Conservation (phyloP, 2,329 filamentous ascomycete species). For the Fusarium ambrosium region DNA sequence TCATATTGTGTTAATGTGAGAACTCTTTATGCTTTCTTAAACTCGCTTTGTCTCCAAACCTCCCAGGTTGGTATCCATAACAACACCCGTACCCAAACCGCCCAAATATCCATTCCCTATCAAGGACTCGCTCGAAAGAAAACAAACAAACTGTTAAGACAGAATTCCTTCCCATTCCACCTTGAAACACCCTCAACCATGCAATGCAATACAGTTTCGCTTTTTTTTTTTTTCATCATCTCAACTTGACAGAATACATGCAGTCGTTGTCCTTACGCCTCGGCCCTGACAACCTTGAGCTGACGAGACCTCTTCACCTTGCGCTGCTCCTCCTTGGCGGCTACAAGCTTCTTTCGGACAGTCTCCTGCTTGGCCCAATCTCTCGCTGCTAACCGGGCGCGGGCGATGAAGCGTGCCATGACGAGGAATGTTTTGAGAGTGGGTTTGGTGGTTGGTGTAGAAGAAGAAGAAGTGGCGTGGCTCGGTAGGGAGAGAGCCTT, state of each 20-base stretch:
- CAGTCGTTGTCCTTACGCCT: constrained; percentile 38
- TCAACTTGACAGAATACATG: constrained; percentile 9
- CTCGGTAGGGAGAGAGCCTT: constrained; percentile 51
- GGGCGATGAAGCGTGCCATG: constrained; percentile 66
- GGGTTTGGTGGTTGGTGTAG: constrained; percentile 31
- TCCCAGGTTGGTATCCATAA: constrained; percentile 33
- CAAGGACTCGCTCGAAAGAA: background rate
- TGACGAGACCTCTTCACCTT: constrained; percentile 59
- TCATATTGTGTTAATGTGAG: background rate
- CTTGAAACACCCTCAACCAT: constrained; percentile 2
- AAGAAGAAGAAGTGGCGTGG: constrained; percentile 18
- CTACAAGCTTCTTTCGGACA: constrained; percentile 62
- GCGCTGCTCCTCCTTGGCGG: constrained; percentile 62
- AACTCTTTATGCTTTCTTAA: too few relatives aligned
- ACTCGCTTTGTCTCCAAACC: constrained; percentile 5
- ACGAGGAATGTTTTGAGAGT: constrained; percentile 60
- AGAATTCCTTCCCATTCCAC: background rate
- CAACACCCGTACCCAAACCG: constrained; percentile 31
- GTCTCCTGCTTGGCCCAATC: constrained; percentile 67
- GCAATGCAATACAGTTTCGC: constrained; percentile 24
- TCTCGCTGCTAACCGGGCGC: constrained; percentile 62
- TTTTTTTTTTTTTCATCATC: constrained; percentile 1
- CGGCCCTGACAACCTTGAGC: constrained; percentile 57
- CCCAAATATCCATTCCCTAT: background rate
- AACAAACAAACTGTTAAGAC: constrained; percentile 4